phyloP scores from a whole-genome alignment of 768 basidiomycete species.

The Mycena vitilis region DNA sequence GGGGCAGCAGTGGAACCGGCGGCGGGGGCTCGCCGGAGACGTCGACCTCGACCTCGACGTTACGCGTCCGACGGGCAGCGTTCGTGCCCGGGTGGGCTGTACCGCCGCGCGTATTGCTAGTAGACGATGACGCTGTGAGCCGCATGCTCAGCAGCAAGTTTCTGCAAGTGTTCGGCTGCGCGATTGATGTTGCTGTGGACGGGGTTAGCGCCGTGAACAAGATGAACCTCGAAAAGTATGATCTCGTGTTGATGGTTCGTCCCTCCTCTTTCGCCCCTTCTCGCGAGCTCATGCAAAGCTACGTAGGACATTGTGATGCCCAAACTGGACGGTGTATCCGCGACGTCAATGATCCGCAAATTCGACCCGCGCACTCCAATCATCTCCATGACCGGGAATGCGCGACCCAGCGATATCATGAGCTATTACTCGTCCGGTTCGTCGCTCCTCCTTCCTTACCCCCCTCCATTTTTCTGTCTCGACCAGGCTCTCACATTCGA shows the following conservation, averaged over 20 bases:
- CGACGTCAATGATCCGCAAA: slow-evolving; percentile 91
- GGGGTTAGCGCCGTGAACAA: slow-evolving; percentile 92
- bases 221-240: slow-evolving; percentile 97
- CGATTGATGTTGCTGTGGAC: slow-evolving; percentile 93
- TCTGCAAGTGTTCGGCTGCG: slow-evolving; percentile 93
- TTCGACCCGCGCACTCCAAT: slow-evolving; percentile 97
- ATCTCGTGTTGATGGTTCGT: slow-evolving; percentile 92
- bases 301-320: slow-evolving; percentile 94
- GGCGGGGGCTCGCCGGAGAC: no score
- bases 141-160: slow-evolving; percentile 91
- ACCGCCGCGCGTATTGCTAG: slow-evolving; percentile 89
- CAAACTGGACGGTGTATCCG: slow-evolving; percentile 86
- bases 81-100: slow-evolving; percentile 92
- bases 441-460: neutral
- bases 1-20: neutral
- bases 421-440: slow-evolving; percentile 83
- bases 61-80: slow-evolving; percentile 78
- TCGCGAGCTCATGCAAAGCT: neutral
- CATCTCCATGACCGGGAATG: slow-evolving; percentile 97
- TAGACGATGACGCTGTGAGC: slow-evolving; percentile 97
- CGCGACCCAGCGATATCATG: slow-evolving; percentile 91
- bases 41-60: slow-evolving; percentile 48
- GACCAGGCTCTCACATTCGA: no score
- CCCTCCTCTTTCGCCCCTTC: slow-evolving; percentile 16
- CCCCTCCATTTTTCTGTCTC: neutral